Evolutionary conservation across 305 asterid species (phyloP).

Genomic region (Nicotiana rustica): DNA sequence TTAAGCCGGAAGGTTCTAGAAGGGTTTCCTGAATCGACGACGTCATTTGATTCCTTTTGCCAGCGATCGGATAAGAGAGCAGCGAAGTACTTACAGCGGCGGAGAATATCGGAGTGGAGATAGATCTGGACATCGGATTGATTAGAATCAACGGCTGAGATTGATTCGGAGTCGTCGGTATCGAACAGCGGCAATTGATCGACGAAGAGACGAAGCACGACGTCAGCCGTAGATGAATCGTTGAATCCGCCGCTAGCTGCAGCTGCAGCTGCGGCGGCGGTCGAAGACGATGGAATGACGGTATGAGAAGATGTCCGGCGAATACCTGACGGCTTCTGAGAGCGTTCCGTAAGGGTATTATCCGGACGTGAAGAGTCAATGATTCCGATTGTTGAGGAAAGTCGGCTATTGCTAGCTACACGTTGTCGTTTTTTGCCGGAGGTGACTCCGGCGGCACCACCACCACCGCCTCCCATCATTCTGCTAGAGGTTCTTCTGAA

Average conservation of each 20-base stretch:
- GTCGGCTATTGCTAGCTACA: constrained; percentile 49
- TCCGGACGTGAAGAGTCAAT: constrained; percentile 47
- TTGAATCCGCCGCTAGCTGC: constrained; percentile 55
- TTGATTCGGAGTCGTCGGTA: constrained; percentile 43
- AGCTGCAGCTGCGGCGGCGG: background rate
- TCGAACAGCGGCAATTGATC: constrained; percentile 46
- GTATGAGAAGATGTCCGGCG: constrained; percentile 45
- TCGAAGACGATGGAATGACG: constrained; percentile 32
- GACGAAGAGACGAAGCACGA: constrained; percentile 63
- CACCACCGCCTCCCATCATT: constrained; percentile 32
- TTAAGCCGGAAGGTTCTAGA: constrained; percentile 48
- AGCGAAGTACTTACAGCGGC: constrained; percentile 72
- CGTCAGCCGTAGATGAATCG: constrained; percentile 69
- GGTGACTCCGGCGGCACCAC: constrained; percentile 30
- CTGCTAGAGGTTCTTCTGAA: background rate
- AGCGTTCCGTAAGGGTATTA: constrained; percentile 47
- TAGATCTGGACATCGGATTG: constrained; percentile 60
- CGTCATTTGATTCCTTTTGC: constrained; percentile 55
- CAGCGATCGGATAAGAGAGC: constrained; percentile 88
- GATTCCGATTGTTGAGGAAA: constrained; percentile 52
- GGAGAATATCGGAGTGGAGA: constrained; percentile 72
- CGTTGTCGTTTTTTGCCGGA: constrained; percentile 70
- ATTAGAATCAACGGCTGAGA: constrained; percentile 40
- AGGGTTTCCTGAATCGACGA: constrained; percentile 38
- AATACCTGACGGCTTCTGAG: constrained; percentile 47